Evolutionary conservation across 148 eudicot genomes (phyloP).

Genomic region (Rhododendron mucronatum): DNA sequence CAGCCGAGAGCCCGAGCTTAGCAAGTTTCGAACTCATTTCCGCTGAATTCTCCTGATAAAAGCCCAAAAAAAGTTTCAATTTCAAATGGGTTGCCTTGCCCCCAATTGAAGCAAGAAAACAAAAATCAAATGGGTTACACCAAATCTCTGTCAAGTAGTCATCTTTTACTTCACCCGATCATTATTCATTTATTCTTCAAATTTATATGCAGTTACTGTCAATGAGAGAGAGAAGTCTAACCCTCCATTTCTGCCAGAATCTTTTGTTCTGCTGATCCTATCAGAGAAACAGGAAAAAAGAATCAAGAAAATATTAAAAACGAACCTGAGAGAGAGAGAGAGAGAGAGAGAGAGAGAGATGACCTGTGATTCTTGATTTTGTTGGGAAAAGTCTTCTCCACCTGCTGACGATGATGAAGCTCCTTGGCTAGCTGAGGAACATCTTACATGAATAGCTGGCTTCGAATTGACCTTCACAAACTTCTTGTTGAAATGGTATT

Average conservation of each 20-base stretch:
- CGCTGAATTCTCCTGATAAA: slow-evolving; percentile 1
- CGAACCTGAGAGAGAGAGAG: neutral
- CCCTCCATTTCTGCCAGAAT: slow-evolving; percentile 2
- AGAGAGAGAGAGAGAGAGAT: neutral
- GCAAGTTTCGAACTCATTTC: neutral
- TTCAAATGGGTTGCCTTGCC: neutral
- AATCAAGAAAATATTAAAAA: neutral
- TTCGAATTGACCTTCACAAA: neutral
- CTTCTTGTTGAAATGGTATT: neutral
- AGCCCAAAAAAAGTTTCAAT: neutral
- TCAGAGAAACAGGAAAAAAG: neutral
- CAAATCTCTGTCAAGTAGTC: neutral
- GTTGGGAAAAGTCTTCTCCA: neutral
- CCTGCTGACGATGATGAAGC: neutral
- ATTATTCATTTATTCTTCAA: neutral
- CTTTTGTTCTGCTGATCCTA: neutral
- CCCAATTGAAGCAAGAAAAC: neutral
- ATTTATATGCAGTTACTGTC: neutral
- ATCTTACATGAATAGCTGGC: neutral
- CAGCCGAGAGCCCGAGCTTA: neutral
- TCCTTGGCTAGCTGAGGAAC: neutral
- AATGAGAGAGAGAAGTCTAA: neutral
- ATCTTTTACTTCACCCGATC: neutral
- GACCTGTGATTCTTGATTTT: neutral
- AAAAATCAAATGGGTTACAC: neutral